Percentiles rank a stretch among this genome's conserved stretches.
Evolutionary conservation across 805 yeast species (phyloP).

Genomic region (Candida schatavii): DNA sequence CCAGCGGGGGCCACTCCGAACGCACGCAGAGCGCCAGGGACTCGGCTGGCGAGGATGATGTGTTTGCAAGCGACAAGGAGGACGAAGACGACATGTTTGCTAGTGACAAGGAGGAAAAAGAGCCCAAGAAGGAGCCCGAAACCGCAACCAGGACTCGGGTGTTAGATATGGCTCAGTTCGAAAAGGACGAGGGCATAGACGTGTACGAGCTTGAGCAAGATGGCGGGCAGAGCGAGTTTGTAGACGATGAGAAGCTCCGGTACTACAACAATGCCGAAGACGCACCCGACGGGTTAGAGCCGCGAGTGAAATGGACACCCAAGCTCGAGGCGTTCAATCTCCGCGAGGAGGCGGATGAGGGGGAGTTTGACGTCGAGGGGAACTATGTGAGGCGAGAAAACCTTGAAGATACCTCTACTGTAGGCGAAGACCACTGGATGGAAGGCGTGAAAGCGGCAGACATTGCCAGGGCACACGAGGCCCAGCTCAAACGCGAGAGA

Average conservation of each 20-base stretch:
- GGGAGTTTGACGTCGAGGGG: conserved; percentile 59
- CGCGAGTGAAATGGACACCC: conserved; percentile 23
- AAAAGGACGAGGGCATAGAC: conserved; percentile 21
- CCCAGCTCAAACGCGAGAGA: conserved; percentile 41
- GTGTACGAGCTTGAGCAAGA: conserved; percentile 8
- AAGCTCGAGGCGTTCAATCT: conserved; percentile 64
- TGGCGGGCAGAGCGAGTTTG: conserved; percentile 2
- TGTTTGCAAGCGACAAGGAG: conserved; percentile 6
- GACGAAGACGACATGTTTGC: conserved; percentile 46
- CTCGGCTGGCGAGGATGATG: conserved; percentile 4
- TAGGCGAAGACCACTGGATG: conserved; percentile 21
- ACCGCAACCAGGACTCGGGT: conserved; percentile 6
- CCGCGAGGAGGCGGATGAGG: conserved; percentile 54
- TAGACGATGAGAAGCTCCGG: conserved; percentile 11
- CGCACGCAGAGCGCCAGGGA: conserved; percentile 3
- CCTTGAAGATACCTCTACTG: conserved; percentile 26
- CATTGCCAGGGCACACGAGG: conserved; percentile 37
- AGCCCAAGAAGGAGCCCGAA: conserved; percentile 10
- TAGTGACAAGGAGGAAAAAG: conserved; percentile 20
- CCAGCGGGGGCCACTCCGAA: conserved; percentile 1
- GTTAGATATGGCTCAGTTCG: conserved; percentile 24
- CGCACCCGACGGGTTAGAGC: conserved; percentile 1
- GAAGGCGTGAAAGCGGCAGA: conserved; percentile 14
- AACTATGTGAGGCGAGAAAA: conserved; percentile 44
- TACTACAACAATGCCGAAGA: conserved; percentile 31